phyloP scores from a whole-genome alignment of 2,329 filamentous ascomycete genomes.

The Aphanoascus verrucosus region DNA sequence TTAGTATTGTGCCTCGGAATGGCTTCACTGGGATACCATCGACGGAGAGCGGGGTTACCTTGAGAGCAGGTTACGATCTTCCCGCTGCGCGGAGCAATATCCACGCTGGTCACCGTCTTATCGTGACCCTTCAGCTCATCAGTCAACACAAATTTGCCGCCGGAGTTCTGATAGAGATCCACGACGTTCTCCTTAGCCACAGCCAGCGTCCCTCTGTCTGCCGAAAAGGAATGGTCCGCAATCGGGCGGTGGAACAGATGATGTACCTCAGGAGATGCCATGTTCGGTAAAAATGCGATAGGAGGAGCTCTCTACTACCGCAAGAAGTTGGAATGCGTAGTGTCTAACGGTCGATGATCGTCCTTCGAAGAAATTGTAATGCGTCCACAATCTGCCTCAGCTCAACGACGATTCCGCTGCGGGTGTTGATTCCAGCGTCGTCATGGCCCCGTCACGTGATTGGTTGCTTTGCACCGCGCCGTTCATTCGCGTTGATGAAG shows the following conservation, averaged over 20 bases:
- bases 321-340: conserved; percentile 16
- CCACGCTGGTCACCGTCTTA: conserved; percentile 90
- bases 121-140: conserved; percentile 95
- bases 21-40: background rate
- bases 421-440: background rate
- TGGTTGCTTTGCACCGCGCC: background rate
- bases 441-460: background rate
- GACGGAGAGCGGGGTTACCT: conserved; percentile 41
- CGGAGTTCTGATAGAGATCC: conserved; percentile 70
- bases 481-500: background rate
- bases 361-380: background rate
- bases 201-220: conserved; percentile 76
- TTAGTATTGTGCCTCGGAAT: conserved; percentile 1
- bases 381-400: too few relatives aligned
- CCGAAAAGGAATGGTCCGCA: conserved; percentile 94
- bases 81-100: conserved; percentile 81
- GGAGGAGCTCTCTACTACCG: conserved; percentile 99
- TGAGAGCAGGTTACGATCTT: conserved; percentile 97
- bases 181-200: conserved; percentile 83
- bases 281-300: conserved; percentile 52
- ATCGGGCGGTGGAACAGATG: conserved; percentile 96
- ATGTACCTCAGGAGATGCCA: conserved; percentile 83
- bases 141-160: conserved; percentile 67
- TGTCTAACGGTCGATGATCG: background rate
- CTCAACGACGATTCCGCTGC: too few relatives aligned